A percentile compares a stretch with the other conserved stretches of the same genome.
Conservation (phyloP, 2,329 filamentous ascomycete genomes). For the Fusarium irregulare region DNA sequence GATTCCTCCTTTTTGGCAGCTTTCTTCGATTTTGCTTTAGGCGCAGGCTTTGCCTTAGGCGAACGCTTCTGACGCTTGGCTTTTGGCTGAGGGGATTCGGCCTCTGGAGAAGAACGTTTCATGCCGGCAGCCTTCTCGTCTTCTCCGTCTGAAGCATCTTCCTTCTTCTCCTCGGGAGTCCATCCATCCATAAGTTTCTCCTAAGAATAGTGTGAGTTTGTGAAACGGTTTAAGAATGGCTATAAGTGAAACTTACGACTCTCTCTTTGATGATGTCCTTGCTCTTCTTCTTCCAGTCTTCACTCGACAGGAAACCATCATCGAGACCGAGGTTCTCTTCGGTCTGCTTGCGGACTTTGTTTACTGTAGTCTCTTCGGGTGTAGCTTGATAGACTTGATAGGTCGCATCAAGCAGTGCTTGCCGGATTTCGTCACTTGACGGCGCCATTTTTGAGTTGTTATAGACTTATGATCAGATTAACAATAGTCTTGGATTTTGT, state of each 20-base stretch:
- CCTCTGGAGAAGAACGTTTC: slow-evolving; percentile 52
- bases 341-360: slow-evolving; percentile 64
- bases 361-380: slow-evolving; percentile 65
- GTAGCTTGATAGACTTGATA: slow-evolving; percentile 58
- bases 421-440: slow-evolving; percentile 56
- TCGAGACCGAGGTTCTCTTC: slow-evolving; percentile 62
- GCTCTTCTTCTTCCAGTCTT: slow-evolving; percentile 68
- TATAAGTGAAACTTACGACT: slow-evolving; percentile 58
- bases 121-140: slow-evolving; percentile 42
- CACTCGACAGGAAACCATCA: slow-evolving; percentile 61
- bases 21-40: slow-evolving; percentile 47
- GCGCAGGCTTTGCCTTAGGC: slow-evolving; percentile 46
- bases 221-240: neutral
- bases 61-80: slow-evolving; percentile 55
- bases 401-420: slow-evolving; percentile 60
- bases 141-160: slow-evolving; percentile 45
- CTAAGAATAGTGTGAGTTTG: slow-evolving; percentile 37
- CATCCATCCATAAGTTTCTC: slow-evolving; percentile 54
- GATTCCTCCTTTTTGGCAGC: slow-evolving; percentile 37
- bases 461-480: neutral
- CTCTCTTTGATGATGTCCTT: slow-evolving; percentile 66
- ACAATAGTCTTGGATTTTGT: neutral
- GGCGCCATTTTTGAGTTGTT: slow-evolving; percentile 52
- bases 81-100: slow-evolving; percentile 52
- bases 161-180: slow-evolving; percentile 44